A percentile compares a stretch with the other conserved stretches of the same genome.
These are phyloP conservation scores for Gymnopus androsaceus DNA, from an alignment of 1,284 basidiomycete genomes.

Conservation along the genomic window DNA sequence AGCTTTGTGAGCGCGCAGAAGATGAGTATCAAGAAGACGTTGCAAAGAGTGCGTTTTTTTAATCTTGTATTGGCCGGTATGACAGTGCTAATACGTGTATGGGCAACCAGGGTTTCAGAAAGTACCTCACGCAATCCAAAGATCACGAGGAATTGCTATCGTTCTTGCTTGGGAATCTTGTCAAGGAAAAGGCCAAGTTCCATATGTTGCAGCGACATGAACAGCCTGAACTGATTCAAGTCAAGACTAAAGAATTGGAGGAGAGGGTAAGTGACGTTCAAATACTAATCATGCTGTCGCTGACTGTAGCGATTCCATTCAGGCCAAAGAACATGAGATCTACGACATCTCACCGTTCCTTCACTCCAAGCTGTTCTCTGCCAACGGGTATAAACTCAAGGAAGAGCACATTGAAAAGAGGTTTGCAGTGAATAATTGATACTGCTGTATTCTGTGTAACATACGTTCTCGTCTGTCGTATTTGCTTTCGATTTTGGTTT, in stretches of 20 bases:
- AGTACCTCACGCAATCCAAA: slow-evolving; percentile 92
- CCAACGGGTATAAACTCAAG: slow-evolving; percentile 85
- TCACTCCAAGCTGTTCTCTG: slow-evolving; percentile 79
- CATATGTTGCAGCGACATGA: slow-evolving; percentile 76
- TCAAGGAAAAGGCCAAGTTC: slow-evolving; percentile 93
- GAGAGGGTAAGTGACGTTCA: slow-evolving; percentile 62
- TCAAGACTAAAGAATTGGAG: slow-evolving; percentile 82
- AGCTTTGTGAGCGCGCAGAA: slow-evolving; percentile 98
- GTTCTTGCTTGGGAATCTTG: slow-evolving; percentile 91
- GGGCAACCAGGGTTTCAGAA: slow-evolving; percentile 80
- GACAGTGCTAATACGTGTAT: background rate
- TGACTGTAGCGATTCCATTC: slow-evolving; percentile 15
- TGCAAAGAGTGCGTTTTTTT: slow-evolving; percentile 77
- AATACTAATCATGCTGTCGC: background rate
- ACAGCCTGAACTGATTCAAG: slow-evolving; percentile 73
- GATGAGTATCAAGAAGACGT: slow-evolving; percentile 96
- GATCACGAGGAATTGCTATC: slow-evolving; percentile 96
- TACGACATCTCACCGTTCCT: slow-evolving; percentile 90
- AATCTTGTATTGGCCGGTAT: slow-evolving; percentile 14
- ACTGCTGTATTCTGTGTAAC: slow-evolving; percentile 17
- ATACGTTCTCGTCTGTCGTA: background rate
- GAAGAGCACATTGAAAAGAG: slow-evolving; percentile 70
- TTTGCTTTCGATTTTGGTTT: slow-evolving; percentile 6
- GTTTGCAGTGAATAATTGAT: slow-evolving; percentile 55
- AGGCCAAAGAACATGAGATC: slow-evolving; percentile 95